These are phyloP conservation scores for Mucor racemosus DNA, from an alignment of 371 early-diverging fungal genomes.

Conservation along the genomic window DNA sequence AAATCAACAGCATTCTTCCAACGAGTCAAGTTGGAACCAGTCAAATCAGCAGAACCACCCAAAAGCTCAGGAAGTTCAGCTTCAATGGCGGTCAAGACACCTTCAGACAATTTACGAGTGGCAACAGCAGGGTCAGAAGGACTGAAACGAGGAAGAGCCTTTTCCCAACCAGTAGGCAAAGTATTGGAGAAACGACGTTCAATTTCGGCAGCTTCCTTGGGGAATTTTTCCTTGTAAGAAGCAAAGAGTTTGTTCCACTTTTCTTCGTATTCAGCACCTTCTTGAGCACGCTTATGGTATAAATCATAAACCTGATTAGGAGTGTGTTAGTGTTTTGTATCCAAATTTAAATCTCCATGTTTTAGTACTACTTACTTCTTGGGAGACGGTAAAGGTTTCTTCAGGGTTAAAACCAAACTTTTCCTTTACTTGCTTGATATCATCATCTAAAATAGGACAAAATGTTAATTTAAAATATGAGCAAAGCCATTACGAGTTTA, in stretches of 20 bases:
- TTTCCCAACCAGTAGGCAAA: conserved; percentile 77
- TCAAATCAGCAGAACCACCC: conserved; percentile 98
- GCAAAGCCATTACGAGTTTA: not conserved
- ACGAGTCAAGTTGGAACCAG: conserved; percentile 94
- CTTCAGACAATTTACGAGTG: conserved; percentile 89
- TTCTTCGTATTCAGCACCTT: conserved; percentile 64
- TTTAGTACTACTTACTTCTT: conserved; percentile 36
- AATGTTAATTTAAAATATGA: not conserved
- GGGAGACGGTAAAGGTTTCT: conserved; percentile 72
- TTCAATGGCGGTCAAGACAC: conserved; percentile 81
- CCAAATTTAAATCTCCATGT: not conserved
- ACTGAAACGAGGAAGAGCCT: conserved; percentile 76
- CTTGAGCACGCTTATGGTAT: conserved; percentile 64
- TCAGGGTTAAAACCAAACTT: conserved; percentile 86
- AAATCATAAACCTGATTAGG: conserved; percentile 59
- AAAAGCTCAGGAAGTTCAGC: conserved; percentile 82
- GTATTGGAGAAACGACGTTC: conserved; percentile 74
- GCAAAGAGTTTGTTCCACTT: conserved; percentile 80
- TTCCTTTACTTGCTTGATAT: conserved; percentile 84
- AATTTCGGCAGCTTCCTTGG: conserved; percentile 75
- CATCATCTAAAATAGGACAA: conserved; percentile 62
- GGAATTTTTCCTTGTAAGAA: conserved; percentile 65
- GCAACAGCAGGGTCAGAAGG: conserved; percentile 81
- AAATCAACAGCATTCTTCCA: conserved; percentile 94
- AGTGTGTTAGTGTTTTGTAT: not conserved